Percentiles rank a stretch among this genome's conserved stretches.
Conservation (phyloP, 2,329 filamentous ascomycete species). For the Pseudogymnoascus sp. region DNA sequence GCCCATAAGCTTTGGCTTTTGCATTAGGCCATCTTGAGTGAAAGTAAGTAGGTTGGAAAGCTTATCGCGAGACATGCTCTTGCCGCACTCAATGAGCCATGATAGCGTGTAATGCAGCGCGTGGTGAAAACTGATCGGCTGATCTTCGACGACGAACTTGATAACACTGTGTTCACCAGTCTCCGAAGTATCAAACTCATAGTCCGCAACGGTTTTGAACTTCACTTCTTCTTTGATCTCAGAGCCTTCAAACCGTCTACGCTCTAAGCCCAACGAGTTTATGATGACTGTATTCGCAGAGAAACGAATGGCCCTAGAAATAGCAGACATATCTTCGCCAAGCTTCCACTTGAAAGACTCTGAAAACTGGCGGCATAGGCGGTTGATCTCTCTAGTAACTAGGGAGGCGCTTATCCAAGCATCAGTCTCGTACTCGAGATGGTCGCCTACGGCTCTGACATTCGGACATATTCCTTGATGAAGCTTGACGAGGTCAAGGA, state of each 20-base stretch:
- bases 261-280: conserved; percentile 84
- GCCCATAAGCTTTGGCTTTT: conserved; percentile 58
- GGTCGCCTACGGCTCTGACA: conserved; percentile 82
- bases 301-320: conserved; percentile 66
- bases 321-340: conserved; percentile 56
- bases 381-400: conserved; percentile 91
- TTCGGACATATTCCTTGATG: conserved; percentile 98
- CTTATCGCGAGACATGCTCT: conserved; percentile 62
- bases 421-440: conserved; percentile 97
- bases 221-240: conserved; percentile 82
- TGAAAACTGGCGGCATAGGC: conserved; percentile 79
- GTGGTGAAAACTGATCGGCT: conserved; percentile 95
- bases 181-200: conserved; percentile 65
- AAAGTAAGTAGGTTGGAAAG: conserved; percentile 67
- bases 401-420: conserved; percentile 95
- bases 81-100: conserved; percentile 88
- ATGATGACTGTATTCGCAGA: conserved; percentile 79
- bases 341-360: conserved; percentile 72
- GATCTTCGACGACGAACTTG: conserved; percentile 79
- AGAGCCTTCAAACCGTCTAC: conserved; percentile 73
- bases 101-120: conserved; percentile 93
- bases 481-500: conserved; percentile 89
- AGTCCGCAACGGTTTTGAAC: conserved; percentile 72
- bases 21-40: conserved; percentile 62
- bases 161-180: conserved; percentile 58